Conservation (phyloP, 1,139 yeast genomes). For the Saccharomyces hybrid region DNA sequence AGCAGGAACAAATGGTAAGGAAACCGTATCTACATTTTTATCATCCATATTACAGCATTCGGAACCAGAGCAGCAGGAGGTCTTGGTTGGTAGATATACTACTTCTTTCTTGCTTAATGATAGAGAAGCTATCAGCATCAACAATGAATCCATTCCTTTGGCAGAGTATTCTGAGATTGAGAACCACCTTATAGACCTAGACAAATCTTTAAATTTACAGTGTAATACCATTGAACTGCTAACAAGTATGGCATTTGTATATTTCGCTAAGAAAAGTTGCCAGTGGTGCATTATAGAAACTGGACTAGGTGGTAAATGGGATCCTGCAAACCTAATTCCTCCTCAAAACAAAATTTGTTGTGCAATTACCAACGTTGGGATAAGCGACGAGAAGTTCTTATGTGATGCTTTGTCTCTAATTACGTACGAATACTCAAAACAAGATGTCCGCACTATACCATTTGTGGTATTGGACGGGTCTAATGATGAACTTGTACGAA, state of each 20-base stretch:
- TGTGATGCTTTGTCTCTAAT: constrained; percentile 59
- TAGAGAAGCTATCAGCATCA: constrained; percentile 66
- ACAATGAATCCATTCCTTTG: constrained; percentile 48
- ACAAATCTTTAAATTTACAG: constrained; percentile 39
- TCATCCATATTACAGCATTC: constrained; percentile 48
- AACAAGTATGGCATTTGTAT: constrained; percentile 75
- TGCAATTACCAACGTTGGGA: constrained; percentile 74
- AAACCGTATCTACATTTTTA: constrained; percentile 75
- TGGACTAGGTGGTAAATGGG: constrained; percentile 81
- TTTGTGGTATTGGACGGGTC: neutral
- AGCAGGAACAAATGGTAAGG: constrained; percentile 94
- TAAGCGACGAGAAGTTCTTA: constrained; percentile 72
- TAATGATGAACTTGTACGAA: neutral
- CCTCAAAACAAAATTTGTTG: constrained; percentile 44
- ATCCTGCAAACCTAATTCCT: constrained; percentile 70
- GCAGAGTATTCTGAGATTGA: constrained; percentile 42
- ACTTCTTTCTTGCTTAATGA: constrained; percentile 74
- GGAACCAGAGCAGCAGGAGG: constrained; percentile 19
- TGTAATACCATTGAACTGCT: constrained; percentile 84
- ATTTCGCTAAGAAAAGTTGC: constrained; percentile 53
- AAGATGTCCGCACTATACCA: constrained; percentile 72
- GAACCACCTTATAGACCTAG: constrained; percentile 26
- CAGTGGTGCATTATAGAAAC: constrained; percentile 78
- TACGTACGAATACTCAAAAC: constrained; percentile 46
- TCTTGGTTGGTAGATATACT: constrained; percentile 58